A percentile compares a stretch with the other conserved stretches of the same genome.
phyloP scores from a whole-genome alignment of 768 basidiomycete species.

The Lactarius hengduanensis region DNA sequence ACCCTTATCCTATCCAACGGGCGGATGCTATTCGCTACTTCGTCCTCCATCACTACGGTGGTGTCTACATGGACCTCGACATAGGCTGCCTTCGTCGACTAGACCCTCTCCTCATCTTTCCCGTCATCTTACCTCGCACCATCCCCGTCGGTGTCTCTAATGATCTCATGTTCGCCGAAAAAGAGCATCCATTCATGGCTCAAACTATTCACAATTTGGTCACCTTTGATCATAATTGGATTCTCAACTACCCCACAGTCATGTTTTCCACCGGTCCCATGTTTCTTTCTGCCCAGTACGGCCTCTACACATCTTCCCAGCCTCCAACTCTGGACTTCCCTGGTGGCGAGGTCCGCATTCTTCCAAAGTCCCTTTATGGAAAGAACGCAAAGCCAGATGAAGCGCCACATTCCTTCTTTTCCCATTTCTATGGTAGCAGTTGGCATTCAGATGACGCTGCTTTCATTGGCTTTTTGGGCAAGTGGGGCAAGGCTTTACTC shows the following conservation, averaged over 20 bases:
- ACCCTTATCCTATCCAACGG: conserved; percentile 89
- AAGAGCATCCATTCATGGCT: conserved; percentile 83
- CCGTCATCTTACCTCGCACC: conserved; percentile 90
- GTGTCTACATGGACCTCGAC: conserved; percentile 95
- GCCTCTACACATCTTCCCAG: conserved; percentile 74
- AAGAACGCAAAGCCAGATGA: conserved; percentile 87
- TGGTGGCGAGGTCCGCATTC: conserved; percentile 77
- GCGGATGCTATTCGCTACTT: conserved; percentile 99
- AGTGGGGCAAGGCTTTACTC: conserved; percentile 87
- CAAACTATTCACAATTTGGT: conserved; percentile 91
- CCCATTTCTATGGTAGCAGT: conserved; percentile 96
- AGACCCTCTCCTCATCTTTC: conserved; percentile 81
- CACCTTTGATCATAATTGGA: conserved; percentile 90
- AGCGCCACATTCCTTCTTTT: conserved; percentile 90
- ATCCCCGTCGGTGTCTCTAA: conserved; percentile 98
- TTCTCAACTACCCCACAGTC: conserved; percentile 98
- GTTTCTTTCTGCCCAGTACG: conserved; percentile 95
- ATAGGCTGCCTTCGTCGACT: conserved; percentile 87
- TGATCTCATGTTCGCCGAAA: conserved; percentile 92
- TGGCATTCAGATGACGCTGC: conserved; percentile 99
- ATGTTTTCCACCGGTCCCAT: conserved; percentile 99
- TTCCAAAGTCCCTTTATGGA: conserved; percentile 97
- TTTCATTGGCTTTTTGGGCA: conserved; percentile 91
- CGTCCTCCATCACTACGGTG: conserved; percentile 92
- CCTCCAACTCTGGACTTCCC: conserved; percentile 51